Base-by-base conservation (phyloP, 352 stramenopile species). In the Plasmopara viticola region DNA sequence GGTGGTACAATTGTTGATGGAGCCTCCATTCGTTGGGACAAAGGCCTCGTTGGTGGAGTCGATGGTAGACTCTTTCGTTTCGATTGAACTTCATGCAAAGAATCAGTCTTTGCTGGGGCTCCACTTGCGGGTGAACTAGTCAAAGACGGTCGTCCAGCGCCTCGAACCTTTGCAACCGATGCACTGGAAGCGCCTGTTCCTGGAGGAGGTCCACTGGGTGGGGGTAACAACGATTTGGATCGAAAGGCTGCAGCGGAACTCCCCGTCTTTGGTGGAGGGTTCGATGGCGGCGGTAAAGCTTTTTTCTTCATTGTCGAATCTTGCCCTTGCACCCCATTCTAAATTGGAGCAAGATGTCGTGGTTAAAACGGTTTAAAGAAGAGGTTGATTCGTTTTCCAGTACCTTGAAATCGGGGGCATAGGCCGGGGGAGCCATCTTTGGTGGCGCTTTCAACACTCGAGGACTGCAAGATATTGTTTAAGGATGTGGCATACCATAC, bases 141-240 rank as follows among this genome's bases (percentile, higher is more conserved):
- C 9, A 73, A 75, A 18, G 75, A 71, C 5, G 56, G 55, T 30
- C 74, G 72, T 5, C 64, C 74, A 12, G 78, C 74, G 9, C 72
- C 70, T 62, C 78, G 81, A 43, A 91, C 84, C 62, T 91, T 91
- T 6, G 77, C 74, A 0, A 91, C 78, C 0, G 78, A 87, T 15
- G 78, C 65, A 65, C 75, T 91, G 3, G 74, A 54, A 9, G 63
- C 68, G 3, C 71, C 66, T 47, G 64, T 40, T n/a, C 55, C 65
- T 15, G 81, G 78, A 7, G 78, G 81, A 42, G 81, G 72, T 5
- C 74, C 78, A 58, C 70, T 87, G 0, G 81, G 78, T 1, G 78
- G 78, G 6, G 78, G 75, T 5, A 88, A 51, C 8, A 71, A 58
- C 0, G 71, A 74, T 45, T 91, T 91, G 0, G 78, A 78, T 34